A percentile compares a stretch with the other conserved stretches of the same genome.
Conservation (phyloP, 179 eudicot species). For the Gypsophila paniculata region DNA sequence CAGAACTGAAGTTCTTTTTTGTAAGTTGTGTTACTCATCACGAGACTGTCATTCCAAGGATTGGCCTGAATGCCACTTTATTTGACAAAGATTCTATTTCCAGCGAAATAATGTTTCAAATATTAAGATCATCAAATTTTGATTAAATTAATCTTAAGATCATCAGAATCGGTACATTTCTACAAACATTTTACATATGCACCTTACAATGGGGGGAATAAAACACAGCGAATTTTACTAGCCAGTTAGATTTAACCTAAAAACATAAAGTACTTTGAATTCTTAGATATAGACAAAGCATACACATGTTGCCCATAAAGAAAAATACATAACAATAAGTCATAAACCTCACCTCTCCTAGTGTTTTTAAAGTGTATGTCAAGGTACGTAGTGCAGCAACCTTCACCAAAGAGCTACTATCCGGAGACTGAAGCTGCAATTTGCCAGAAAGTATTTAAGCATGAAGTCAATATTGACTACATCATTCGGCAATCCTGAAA, state of each 20-base stretch:
- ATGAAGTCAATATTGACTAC: neutral
- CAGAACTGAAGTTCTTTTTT: neutral
- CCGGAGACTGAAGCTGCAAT: constrained; percentile 76
- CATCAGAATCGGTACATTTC: neutral
- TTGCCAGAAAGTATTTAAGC: constrained; percentile 19
- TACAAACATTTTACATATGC: no score
- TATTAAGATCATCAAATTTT: neutral
- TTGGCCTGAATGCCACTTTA: neutral
- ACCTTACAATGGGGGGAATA: no score
- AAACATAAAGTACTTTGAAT: neutral
- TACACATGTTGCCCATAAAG: constrained; percentile 8
- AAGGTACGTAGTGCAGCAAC: constrained; percentile 82
- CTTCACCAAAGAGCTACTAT: constrained; percentile 65
- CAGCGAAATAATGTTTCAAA: neutral
- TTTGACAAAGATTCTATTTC: neutral
- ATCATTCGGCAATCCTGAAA: constrained; percentile 14
- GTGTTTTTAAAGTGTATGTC: constrained; percentile 74
- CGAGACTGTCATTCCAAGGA: neutral
- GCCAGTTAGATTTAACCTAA: neutral
- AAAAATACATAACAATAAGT: constrained; percentile 1
- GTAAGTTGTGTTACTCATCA: neutral
- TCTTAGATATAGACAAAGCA: neutral
- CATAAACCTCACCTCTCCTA: constrained; percentile 68
- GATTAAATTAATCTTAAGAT: no score
- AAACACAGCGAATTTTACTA: neutral